phyloP scores from a whole-genome alignment of 1,284 basidiomycete genomes.

The Cutaneotrichosporon cyanovorans region DNA sequence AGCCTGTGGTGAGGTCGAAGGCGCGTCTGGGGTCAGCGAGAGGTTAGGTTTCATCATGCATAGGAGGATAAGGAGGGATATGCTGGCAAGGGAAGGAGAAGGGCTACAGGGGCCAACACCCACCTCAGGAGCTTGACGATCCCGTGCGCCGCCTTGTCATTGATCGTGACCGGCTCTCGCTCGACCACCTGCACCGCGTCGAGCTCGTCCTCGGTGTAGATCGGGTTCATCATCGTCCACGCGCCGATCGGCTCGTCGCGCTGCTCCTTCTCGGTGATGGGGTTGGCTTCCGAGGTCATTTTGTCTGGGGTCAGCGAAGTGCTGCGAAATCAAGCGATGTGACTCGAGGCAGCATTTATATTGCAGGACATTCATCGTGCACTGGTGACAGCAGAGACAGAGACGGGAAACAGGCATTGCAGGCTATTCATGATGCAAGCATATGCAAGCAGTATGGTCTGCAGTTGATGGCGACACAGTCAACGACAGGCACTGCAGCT shows the following conservation, averaged over 20 bases:
- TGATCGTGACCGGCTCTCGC: conserved; percentile 56
- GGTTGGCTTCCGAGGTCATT: background rate
- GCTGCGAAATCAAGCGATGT: background rate
- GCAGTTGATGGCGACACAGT: too few relatives aligned
- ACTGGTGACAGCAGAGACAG: too few relatives aligned
- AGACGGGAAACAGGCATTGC: too few relatives aligned
- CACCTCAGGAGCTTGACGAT: conserved; percentile 51
- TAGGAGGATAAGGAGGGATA: conserved; percentile 6
- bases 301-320: conserved; percentile 4
- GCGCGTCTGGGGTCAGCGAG: conserved; percentile 48
- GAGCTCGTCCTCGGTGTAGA: conserved; percentile 44
- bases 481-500: too few relatives aligned
- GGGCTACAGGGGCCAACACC: background rate
- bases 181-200: conserved; percentile 58
- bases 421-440: too few relatives aligned
- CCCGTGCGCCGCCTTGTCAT: conserved; percentile 63
- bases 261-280: conserved; percentile 1
- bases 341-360: background rate
- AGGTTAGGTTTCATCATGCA: conserved; percentile 27
- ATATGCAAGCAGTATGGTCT: too few relatives aligned
- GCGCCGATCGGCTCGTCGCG: conserved; percentile 22
- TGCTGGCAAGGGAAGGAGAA: background rate
- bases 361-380: too few relatives aligned
- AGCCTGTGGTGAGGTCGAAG: conserved; percentile 63
- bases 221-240: conserved; percentile 45